These are phyloP conservation scores for Metschnikowia sp. DNA, from an alignment of 805 yeast species.

Conservation along the genomic window DNA sequence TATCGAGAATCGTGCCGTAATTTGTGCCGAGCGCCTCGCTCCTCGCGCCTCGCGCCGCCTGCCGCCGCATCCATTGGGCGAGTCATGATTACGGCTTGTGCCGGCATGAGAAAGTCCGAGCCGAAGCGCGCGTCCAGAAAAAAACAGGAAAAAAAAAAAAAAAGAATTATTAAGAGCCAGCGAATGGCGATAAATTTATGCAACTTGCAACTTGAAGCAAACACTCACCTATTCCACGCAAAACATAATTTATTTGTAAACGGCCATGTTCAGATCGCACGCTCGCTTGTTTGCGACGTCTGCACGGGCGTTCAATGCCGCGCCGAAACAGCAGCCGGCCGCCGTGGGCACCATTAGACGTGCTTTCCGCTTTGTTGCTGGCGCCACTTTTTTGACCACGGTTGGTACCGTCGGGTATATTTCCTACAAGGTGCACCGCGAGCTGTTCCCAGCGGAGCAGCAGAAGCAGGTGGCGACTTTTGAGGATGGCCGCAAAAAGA, in stretches of 20 bases:
- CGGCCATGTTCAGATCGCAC: conserved; percentile 14
- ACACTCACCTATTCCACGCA: neutral
- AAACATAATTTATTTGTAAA: neutral
- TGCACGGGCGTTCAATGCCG: conserved; percentile 21
- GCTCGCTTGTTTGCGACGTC: conserved; percentile 24
- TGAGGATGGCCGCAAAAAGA: conserved; percentile 58
- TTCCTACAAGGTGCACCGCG: conserved; percentile 57
- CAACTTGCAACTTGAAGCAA: too few relatives aligned
- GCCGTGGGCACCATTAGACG: conserved; percentile 29
- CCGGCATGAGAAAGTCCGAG: neutral
- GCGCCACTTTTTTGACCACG: conserved; percentile 48
- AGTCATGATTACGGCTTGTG: neutral
- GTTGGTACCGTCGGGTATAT: conserved; percentile 51
- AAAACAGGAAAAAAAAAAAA: neutral
- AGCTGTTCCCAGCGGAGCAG: conserved; percentile 59
- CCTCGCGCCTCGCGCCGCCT: too few relatives aligned
- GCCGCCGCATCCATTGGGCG: too few relatives aligned
- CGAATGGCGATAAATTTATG: neutral
- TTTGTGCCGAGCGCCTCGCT: too few relatives aligned
- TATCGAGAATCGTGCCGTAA: too few relatives aligned
- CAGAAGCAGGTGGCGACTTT: conserved; percentile 55
- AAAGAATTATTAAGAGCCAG: neutral
- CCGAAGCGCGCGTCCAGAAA: neutral
- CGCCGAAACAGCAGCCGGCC: conserved; percentile 13
- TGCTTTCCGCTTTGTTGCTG: conserved; percentile 46